Evolutionary conservation across 306 rosid genomes (phyloP).

Genomic region (Chamaecrista fasciculata): DNA sequence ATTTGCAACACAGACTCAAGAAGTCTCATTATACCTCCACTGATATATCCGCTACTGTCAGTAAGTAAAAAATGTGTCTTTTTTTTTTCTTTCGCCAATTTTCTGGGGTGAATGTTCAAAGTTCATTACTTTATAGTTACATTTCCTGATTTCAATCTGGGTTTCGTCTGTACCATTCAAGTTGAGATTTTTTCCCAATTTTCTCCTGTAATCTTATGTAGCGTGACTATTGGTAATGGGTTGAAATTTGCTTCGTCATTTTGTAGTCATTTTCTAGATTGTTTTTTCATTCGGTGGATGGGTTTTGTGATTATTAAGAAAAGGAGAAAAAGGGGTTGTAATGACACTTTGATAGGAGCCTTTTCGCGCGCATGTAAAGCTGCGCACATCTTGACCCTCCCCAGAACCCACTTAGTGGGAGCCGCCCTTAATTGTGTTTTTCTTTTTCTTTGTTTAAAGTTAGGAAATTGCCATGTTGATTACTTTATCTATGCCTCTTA

Average conservation of each 20-base stretch:
- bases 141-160: constrained; percentile 7
- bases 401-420: too few relatives aligned
- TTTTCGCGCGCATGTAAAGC: too few relatives aligned
- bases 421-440: background rate
- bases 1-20: constrained; percentile 76
- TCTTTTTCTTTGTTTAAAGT: background rate
- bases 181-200: background rate
- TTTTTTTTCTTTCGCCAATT: background rate
- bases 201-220: background rate
- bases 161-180: background rate
- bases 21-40: constrained; percentile 76
- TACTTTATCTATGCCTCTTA: background rate
- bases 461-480: background rate
- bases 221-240: background rate
- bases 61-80: constrained; percentile 34
- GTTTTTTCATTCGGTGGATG: background rate
- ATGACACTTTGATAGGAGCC: background rate
- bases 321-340: background rate
- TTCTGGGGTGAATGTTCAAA: background rate
- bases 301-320: background rate
- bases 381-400: too few relatives aligned
- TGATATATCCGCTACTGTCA: constrained; percentile 62
- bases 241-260: background rate
- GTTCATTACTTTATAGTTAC: background rate
- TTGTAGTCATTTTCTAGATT: background rate